phyloP scores from a whole-genome alignment of 805 yeast genomes.

The Candida morakotiae region DNA sequence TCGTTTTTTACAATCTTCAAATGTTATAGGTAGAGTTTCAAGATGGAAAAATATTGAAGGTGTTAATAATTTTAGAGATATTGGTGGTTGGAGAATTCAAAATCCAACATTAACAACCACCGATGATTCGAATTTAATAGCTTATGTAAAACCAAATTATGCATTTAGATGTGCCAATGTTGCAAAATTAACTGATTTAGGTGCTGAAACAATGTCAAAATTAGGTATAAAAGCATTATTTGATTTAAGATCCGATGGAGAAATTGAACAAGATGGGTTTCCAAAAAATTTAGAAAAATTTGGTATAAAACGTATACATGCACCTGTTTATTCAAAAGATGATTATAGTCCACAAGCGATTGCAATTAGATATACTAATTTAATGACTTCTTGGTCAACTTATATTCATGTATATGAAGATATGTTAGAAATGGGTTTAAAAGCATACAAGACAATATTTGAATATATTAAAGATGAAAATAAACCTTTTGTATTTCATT shows the following conservation, averaged over 20 bases:
- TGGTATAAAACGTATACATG: constrained; percentile 46
- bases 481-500: constrained; percentile 56
- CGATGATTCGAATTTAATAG: constrained; percentile 13
- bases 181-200: constrained; percentile 47
- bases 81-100: constrained; percentile 66
- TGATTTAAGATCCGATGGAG: constrained; percentile 65
- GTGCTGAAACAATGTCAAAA: constrained; percentile 35
- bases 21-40: constrained; percentile 35
- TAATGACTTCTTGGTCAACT: constrained; percentile 58
- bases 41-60: constrained; percentile 68
- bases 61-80: constrained; percentile 68
- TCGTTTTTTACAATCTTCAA: constrained; percentile 44
- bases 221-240: constrained; percentile 53
- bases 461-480: constrained; percentile 52
- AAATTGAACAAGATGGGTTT: constrained; percentile 44
- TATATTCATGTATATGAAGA: constrained; percentile 60
- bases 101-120: constrained; percentile 19
- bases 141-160: constrained; percentile 48
- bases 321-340: constrained; percentile 51
- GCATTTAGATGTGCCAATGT: constrained; percentile 65
- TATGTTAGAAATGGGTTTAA: constrained; percentile 48
- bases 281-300: constrained; percentile 31
- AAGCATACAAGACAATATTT: constrained; percentile 48
- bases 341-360: constrained; percentile 65
- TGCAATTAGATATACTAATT: constrained; percentile 49